Conservation (phyloP, 228 moss, liverwort and hornwort species). For the Sphagnum fallax region DNA sequence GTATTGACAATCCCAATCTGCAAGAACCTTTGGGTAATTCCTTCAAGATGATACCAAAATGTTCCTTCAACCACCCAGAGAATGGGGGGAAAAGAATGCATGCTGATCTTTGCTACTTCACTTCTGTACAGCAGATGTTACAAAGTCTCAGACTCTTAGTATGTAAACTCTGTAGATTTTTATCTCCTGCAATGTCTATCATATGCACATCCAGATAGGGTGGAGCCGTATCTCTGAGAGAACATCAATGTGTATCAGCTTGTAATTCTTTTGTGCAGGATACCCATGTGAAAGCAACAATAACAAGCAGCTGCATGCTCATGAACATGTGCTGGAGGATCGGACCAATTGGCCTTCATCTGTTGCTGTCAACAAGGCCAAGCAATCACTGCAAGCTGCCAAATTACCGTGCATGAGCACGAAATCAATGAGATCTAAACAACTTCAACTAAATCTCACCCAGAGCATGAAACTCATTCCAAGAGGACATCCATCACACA, state of each 20-base stretch:
- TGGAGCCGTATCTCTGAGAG: too few species aligned
- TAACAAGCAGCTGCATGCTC: conserved; percentile 83
- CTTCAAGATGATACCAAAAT: too few species aligned
- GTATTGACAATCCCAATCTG: conserved; percentile 31
- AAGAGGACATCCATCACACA: not conserved
- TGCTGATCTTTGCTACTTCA: too few species aligned
- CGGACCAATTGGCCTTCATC: conserved; percentile 46
- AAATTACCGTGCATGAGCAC: conserved; percentile 54
- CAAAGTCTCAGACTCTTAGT: too few species aligned
- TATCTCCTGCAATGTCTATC: too few species aligned
- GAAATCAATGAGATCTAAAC: conserved; percentile 55
- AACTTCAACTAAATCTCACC: conserved; percentile 54
- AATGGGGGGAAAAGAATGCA: too few species aligned
- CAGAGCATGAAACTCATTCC: conserved; percentile 21
- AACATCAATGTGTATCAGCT: too few species aligned
- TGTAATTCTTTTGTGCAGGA: not conserved
- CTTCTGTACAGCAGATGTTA: too few species aligned
- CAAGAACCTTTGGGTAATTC: conserved; percentile 1
- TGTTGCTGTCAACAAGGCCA: conserved; percentile 26
- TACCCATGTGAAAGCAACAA: conserved; percentile 15
- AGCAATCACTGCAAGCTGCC: conserved; percentile 71
- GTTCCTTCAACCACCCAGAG: too few species aligned
- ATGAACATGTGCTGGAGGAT: conserved; percentile 72
- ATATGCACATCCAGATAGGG: too few species aligned
- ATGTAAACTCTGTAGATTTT: too few species aligned